Conservation (phyloP, 176 grass and related monocot species). For the Echinochloa phyllopogon region DNA sequence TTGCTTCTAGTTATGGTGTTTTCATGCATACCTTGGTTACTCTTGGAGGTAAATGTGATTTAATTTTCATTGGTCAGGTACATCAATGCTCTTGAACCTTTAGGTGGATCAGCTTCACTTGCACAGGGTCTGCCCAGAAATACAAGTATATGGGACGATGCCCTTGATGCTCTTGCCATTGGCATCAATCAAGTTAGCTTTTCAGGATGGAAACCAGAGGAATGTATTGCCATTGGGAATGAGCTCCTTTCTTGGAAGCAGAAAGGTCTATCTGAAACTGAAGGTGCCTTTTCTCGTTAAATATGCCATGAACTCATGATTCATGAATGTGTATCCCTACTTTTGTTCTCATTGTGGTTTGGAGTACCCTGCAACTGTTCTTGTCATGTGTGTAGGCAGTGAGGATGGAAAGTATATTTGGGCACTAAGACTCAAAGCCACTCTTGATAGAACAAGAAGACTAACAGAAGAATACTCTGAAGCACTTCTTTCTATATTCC, state of each 20-base stretch:
- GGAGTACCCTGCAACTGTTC: slow-evolving; percentile 27
- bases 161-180: slow-evolving; percentile 79
- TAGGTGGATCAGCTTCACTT: slow-evolving; percentile 75
- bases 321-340: neutral
- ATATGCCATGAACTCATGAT: slow-evolving; percentile 10
- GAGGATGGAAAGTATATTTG: slow-evolving; percentile 92
- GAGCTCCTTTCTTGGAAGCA: slow-evolving; percentile 87
- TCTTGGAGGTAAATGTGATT: neutral
- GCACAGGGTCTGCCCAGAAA: slow-evolving; percentile 59
- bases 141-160: slow-evolving; percentile 63
- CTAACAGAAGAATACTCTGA: slow-evolving; percentile 97
- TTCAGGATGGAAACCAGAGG: slow-evolving; percentile 86
- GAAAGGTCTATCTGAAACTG: slow-evolving; percentile 76
- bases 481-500: slow-evolving; percentile 86
- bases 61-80: slow-evolving; percentile 49
- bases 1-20: neutral
- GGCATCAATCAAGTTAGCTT: slow-evolving; percentile 78
- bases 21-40: neutral
- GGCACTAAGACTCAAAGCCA: slow-evolving; percentile 89
- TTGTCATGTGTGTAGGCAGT: slow-evolving; percentile 59
- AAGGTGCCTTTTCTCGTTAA: slow-evolving; percentile 58
- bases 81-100: slow-evolving; percentile 80
- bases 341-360: slow-evolving; percentile 5
- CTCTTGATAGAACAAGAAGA: slow-evolving; percentile 90
- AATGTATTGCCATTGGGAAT: slow-evolving; percentile 82